phyloP scores from a whole-genome alignment of 768 basidiomycete genomes.

The Leccinum truebloodii region DNA sequence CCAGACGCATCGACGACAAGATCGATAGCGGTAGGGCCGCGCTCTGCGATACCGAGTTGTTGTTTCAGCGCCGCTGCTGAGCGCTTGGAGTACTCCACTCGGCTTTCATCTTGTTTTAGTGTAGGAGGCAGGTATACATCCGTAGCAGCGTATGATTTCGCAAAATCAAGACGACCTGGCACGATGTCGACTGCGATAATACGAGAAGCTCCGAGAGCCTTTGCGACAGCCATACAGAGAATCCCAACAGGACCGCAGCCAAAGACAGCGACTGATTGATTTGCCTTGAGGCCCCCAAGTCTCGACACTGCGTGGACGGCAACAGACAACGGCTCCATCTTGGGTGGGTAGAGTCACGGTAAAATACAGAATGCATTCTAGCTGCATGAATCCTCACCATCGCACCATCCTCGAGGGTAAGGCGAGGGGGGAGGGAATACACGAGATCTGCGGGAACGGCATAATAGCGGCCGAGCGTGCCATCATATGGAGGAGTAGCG shows the following conservation, averaged over 20 bases:
- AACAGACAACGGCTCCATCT: conserved; percentile 96
- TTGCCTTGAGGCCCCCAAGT: conserved; percentile 69
- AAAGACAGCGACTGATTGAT: conserved; percentile 79
- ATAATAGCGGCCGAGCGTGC: conserved; percentile 88
- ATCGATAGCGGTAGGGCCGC: conserved; percentile 74
- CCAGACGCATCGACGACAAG: conserved; percentile 91
- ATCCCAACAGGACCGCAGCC: conserved; percentile 91
- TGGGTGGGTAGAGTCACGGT: neutral
- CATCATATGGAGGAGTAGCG: conserved; percentile 92
- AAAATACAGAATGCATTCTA: neutral
- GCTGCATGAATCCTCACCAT: conserved; percentile 55
- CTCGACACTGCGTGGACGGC: conserved; percentile 86
- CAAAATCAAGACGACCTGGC: conserved; percentile 78
- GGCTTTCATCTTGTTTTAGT: conserved; percentile 62
- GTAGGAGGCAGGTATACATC: conserved; percentile 67
- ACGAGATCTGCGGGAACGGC: conserved; percentile 82
- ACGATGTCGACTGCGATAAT: conserved; percentile 86
- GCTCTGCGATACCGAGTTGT: conserved; percentile 65
- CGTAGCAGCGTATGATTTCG: conserved; percentile 81
- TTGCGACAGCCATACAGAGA: conserved; percentile 94
- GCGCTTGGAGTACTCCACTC: conserved; percentile 68
- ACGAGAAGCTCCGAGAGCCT: conserved; percentile 83
- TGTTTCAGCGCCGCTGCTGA: conserved; percentile 68
- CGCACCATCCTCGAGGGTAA: conserved; percentile 91
- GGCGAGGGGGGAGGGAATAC: conserved; percentile 78